These are phyloP conservation scores for Talaromyces borbonicus DNA, from an alignment of 495 filamentous ascomycete species.

Conservation along the genomic window DNA sequence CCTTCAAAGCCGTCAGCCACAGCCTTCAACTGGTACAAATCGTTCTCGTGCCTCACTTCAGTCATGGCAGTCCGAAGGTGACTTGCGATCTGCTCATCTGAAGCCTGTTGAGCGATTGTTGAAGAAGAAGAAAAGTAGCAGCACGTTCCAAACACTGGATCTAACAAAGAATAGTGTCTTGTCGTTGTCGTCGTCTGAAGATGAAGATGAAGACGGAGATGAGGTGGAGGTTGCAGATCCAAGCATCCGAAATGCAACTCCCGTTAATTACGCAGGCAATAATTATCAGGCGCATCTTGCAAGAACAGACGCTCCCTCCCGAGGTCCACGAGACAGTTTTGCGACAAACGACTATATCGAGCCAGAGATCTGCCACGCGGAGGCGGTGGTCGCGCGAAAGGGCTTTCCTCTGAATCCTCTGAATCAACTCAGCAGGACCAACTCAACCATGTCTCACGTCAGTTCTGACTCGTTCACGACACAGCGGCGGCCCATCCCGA, in stretches of 20 bases:
- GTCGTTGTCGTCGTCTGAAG: constrained; percentile 47
- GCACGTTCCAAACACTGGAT: constrained; percentile 35
- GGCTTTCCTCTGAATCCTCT: constrained; percentile 16
- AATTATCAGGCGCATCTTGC: not conserved
- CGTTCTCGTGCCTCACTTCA: constrained; percentile 11
- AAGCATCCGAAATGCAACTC: no score
- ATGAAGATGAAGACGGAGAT: constrained; percentile 18
- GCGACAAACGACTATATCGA: constrained; percentile 30
- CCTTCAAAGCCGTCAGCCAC: not conserved
- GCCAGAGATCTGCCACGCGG: constrained; percentile 33
- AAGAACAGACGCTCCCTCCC: not conserved
- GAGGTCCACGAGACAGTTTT: constrained; percentile 23
- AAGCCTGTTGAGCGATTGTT: constrained; percentile 17
- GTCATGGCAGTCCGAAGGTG: constrained; percentile 12
- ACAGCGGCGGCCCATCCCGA: constrained; percentile 10
- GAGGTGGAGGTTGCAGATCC: no score
- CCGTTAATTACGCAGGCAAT: no score
- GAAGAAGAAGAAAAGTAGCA: constrained; percentile 32
- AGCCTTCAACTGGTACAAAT: not conserved
- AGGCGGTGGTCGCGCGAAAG: constrained; percentile 26
- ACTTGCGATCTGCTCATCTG: constrained; percentile 4
- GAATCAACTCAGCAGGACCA: constrained; percentile 21
- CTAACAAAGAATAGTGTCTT: constrained; percentile 44
- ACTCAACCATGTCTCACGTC: constrained; percentile 14
- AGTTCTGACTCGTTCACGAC: constrained; percentile 22